A percentile compares a stretch with the other conserved stretches of the same genome.
These are phyloP conservation scores for Leucocoprinus leucothites DNA, from an alignment of 768 basidiomycete species.

Conservation along the genomic window DNA sequence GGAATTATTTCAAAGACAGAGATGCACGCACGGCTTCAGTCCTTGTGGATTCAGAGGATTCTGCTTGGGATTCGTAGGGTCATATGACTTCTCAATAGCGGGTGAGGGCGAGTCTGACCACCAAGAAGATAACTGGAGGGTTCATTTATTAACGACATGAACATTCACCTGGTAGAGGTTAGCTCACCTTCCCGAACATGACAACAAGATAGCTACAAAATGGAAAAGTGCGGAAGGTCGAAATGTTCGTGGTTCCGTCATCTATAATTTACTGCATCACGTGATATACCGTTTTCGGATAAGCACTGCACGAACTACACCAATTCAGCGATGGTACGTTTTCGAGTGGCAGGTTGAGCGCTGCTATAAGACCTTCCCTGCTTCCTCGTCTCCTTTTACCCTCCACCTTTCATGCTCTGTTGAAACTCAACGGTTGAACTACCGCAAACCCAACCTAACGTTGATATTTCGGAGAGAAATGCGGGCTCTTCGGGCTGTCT, in stretches of 20 bases:
- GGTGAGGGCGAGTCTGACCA: slow-evolving; percentile 43
- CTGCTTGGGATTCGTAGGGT: slow-evolving; percentile 72
- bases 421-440: background rate
- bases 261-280: background rate
- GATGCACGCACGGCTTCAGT: slow-evolving; percentile 80
- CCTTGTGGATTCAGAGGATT: slow-evolving; percentile 93
- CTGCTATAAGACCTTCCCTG: background rate
- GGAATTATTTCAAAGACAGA: background rate
- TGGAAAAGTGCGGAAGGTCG: background rate
- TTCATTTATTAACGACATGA: background rate
- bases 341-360: background rate
- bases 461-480: background rate
- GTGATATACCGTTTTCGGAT: background rate
- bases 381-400: background rate
- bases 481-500: slow-evolving; percentile 1
- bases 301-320: background rate
- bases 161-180: background rate
- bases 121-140: slow-evolving; percentile 46
- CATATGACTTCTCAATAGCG: slow-evolving; percentile 42
- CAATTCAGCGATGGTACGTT: background rate
- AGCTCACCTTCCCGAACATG: slow-evolving; percentile 43
- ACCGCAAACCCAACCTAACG: background rate
- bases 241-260: too few relatives aligned
- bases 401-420: background rate
- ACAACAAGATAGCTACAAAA: background rate